Evolutionary conservation across 352 stramenopile genomes (phyloP), one percentile per base, ranked within the genome.

Genomic region (Pilasporangium apinafurcum): DNA sequence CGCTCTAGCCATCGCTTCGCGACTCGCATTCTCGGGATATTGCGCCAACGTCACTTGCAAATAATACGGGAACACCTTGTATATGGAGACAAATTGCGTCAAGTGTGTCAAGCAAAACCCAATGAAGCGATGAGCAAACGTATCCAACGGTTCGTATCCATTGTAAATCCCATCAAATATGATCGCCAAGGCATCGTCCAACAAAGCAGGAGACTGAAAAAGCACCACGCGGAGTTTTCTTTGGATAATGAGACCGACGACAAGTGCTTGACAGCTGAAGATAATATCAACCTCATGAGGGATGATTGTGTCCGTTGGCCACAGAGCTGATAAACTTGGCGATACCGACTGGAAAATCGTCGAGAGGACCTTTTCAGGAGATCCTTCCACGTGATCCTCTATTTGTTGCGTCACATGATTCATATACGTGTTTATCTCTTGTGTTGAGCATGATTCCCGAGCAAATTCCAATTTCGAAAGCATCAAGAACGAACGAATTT

Each of bases 11-110:
- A 79, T 44, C 30, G 44, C 52, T 24, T 65, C 49, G n/a, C 56
- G 47, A 4, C 50, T 56, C 13, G 59, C 53, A 24, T 65, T 61
- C 8, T 37, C 25, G 4, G 73, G 67, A 36, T 65, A 86, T 10
- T 58, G 56, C 20, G 42, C 47, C 5, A 86, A 65, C 9, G 67
- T 71, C 20, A 70, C 35, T 49, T 79, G 50, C 9, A 86, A 39
- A 43, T 83, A 86, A 53, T 73, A 59, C 7, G 73, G 73, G 31
- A 75, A 60, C 16, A 86, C 49, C 2, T 61, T 60, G 41, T 73
- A 65, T 9, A 78, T 50, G 12, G 69, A 71, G 10, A 68, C 45
- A 37, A 76, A 81, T 37, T 75, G 54, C 13, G 39, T 35, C 17
- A 83, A 35, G 29, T 72, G 70, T 22, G 67, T 59, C 13, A 86